Evolutionary conservation across 139 green algal genomes (phyloP).

Genomic region (Micractinium conductrix): DNA sequence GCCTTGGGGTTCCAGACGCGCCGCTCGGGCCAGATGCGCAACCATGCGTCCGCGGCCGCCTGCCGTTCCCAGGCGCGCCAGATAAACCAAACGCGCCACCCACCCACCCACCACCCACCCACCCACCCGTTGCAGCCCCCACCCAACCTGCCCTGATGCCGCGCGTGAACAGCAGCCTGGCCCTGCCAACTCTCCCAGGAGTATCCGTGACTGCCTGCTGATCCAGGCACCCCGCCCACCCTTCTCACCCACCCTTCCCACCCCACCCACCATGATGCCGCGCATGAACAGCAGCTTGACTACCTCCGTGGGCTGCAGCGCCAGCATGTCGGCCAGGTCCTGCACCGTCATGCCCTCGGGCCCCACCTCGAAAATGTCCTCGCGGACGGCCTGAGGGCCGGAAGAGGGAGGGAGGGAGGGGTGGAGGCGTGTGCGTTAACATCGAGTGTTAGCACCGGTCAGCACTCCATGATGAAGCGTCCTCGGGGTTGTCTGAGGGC

Average conservation of each 20-base stretch:
- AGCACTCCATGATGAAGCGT: background rate
- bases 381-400: slow-evolving; percentile 37
- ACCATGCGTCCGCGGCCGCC: too few relatives aligned
- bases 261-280: slow-evolving; percentile 92
- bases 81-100: too few relatives aligned
- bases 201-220: too few relatives aligned
- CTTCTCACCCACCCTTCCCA: background rate
- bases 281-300: slow-evolving; percentile 97
- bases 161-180: background rate
- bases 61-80: too few relatives aligned
- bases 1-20: too few relatives aligned
- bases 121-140: background rate
- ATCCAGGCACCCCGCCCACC: background rate
- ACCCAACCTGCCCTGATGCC: too few relatives aligned
- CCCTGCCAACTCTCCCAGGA: too few relatives aligned
- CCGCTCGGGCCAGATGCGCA: too few relatives aligned
- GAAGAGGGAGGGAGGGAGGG: background rate
- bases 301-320: slow-evolving; percentile 82
- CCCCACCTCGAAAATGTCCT: slow-evolving; percentile 97
- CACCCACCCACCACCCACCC: too few relatives aligned
- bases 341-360: slow-evolving; percentile 87
- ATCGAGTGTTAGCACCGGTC: background rate
- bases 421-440: background rate
- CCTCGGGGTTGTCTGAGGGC: too few relatives aligned
- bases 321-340: slow-evolving; percentile 83